phyloP scores from a whole-genome alignment of 148 eudicot species.

The Rhododendron molle region DNA sequence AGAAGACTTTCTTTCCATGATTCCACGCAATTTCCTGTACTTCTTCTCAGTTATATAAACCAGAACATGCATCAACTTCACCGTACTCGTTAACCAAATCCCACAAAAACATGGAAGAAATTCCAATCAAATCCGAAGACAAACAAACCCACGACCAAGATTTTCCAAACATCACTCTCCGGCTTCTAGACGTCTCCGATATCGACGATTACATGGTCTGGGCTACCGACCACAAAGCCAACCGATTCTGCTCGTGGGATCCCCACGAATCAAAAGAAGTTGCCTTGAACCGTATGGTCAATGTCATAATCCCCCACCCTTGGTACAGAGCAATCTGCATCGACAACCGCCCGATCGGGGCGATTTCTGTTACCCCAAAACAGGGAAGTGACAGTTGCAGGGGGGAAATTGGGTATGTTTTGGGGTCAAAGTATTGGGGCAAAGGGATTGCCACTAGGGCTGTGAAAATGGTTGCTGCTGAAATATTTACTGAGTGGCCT shows the following conservation, averaged over 20 bases:
- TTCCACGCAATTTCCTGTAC: not conserved
- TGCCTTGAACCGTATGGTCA: conserved; percentile 25
- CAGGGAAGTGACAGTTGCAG: not conserved
- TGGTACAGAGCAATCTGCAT: conserved; percentile 35
- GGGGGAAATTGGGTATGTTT: conserved; percentile 28
- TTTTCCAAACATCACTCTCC: conserved; percentile 17
- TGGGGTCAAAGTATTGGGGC: conserved; percentile 30
- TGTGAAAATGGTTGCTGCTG: conserved; percentile 19
- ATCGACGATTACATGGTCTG: conserved; percentile 45
- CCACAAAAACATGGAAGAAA: not conserved
- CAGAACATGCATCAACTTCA: not conserved
- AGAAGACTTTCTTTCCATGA: not conserved
- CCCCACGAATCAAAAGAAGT: conserved; percentile 28
- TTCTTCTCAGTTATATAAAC: not conserved
- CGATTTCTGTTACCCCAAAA: conserved; percentile 10
- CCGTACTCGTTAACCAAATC: not conserved
- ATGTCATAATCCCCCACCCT: conserved; percentile 23
- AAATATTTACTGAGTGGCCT: conserved; percentile 20
- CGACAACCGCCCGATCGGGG: conserved; percentile 14
- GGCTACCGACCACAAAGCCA: conserved; percentile 24
- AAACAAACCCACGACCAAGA: not conserved
- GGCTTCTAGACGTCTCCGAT: conserved; percentile 29
- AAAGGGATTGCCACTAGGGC: conserved; percentile 27
- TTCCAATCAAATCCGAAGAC: not conserved
- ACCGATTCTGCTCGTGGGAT: conserved; percentile 29